Evolutionary conservation across 2,329 filamentous ascomycete genomes (phyloP).

Genomic region (Calycina herbarum): DNA sequence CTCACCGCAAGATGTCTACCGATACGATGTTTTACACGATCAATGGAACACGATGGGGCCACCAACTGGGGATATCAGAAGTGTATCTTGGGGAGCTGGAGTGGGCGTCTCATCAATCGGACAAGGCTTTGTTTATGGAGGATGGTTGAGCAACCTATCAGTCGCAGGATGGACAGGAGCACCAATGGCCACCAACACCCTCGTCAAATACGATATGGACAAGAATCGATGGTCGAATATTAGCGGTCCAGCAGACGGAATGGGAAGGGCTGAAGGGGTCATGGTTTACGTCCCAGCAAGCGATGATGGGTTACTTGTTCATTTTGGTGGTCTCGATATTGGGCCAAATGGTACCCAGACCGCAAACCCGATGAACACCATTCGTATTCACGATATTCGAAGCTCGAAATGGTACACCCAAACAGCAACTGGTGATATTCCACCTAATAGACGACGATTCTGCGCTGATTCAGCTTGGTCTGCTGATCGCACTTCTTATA

Average conservation of each 20-base stretch:
- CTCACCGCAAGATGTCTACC: slow-evolving; percentile 50
- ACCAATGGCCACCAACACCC: slow-evolving; percentile 49
- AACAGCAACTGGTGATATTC: slow-evolving; percentile 53
- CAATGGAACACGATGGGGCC: slow-evolving; percentile 52
- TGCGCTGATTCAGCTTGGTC: slow-evolving; percentile 63
- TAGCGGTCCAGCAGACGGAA: slow-evolving; percentile 50
- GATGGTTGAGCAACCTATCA: slow-evolving; percentile 58
- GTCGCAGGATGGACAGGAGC: slow-evolving; percentile 51
- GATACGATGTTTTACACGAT: slow-evolving; percentile 57
- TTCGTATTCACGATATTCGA: slow-evolving; percentile 61
- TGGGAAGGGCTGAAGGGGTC: slow-evolving; percentile 57
- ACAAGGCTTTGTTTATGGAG: slow-evolving; percentile 62
- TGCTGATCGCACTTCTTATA: slow-evolving; percentile 60
- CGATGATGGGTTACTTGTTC: slow-evolving; percentile 58
- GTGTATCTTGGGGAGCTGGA: slow-evolving; percentile 58
- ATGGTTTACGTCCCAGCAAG: slow-evolving; percentile 62
- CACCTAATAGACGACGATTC: slow-evolving; percentile 55
- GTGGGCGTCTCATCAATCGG: slow-evolving; percentile 54
- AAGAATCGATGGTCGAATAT: slow-evolving; percentile 51
- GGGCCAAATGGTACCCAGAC: slow-evolving; percentile 45
- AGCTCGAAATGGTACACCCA: slow-evolving; percentile 62
- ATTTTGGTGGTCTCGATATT: slow-evolving; percentile 59
- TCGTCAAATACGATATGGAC: slow-evolving; percentile 59
- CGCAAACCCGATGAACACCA: slow-evolving; percentile 48
- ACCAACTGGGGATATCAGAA: slow-evolving; percentile 42